Conservation (phyloP, 148 eudicot genomes). For the Cornus suecica region DNA sequence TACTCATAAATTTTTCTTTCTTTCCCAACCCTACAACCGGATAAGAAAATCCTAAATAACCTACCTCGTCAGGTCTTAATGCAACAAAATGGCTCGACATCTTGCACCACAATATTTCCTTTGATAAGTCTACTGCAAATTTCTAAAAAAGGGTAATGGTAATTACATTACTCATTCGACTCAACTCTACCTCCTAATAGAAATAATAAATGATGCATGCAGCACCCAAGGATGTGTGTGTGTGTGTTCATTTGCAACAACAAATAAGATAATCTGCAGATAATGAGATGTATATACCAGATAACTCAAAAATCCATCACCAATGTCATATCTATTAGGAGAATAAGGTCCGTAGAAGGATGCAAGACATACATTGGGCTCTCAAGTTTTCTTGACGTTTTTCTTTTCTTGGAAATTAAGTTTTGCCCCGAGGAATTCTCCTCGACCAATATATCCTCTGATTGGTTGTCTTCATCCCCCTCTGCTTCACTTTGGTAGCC, state of each 20-base stretch:
- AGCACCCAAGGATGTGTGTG: not conserved
- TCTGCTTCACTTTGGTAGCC: constrained; percentile 48
- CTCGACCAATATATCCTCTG: constrained; percentile 18
- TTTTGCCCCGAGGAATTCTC: constrained; percentile 25
- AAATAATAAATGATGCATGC: not conserved
- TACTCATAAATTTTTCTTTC: not conserved
- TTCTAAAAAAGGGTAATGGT: not conserved
- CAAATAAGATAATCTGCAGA: not conserved
- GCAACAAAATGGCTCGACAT: not conserved
- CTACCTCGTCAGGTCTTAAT: not conserved
- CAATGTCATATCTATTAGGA: not conserved
- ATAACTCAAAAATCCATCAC: not conserved
- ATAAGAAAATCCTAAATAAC: too few relatives aligned
- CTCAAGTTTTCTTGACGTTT: constrained; percentile 46
- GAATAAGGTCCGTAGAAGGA: not conserved
- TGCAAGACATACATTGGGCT: constrained; percentile 43
- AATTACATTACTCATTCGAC: not conserved
- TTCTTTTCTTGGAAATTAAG: constrained; percentile 55
- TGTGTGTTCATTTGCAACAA: not conserved
- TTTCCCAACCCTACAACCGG: not conserved
- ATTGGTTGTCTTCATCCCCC: constrained; percentile 34
- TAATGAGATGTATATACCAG: not conserved
- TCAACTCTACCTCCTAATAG: not conserved
- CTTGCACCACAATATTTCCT: not conserved
- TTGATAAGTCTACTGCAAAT: not conserved